These are phyloP conservation scores for Colletotrichum tanaceti DNA, from an alignment of 2,329 filamentous ascomycete species.

Conservation along the genomic window DNA sequence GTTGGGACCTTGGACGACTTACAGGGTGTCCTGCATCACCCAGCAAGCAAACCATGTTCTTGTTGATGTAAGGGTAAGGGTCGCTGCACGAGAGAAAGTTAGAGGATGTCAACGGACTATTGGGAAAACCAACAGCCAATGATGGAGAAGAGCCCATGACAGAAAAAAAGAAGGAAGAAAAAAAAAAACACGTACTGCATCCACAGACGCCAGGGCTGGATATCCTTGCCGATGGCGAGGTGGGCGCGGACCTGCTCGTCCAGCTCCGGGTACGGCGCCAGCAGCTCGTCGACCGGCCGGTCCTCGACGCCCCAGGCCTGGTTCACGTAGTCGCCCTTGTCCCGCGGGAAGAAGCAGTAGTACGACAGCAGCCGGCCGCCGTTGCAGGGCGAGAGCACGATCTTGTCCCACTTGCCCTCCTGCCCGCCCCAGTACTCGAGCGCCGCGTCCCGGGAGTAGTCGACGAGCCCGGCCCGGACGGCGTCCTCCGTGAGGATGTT, in stretches of 20 bases:
- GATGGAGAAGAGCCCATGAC: neutral
- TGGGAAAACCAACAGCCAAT: neutral
- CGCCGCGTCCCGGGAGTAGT: constrained; percentile 70
- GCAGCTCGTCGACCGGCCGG: constrained; percentile 66
- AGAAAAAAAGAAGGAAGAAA: neutral
- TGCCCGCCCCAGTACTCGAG: constrained; percentile 79
- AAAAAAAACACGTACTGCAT: constrained; percentile 61
- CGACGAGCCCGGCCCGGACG: constrained; percentile 67
- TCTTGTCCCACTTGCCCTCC: constrained; percentile 73
- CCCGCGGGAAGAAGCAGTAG: constrained; percentile 76
- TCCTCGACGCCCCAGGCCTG: constrained; percentile 70
- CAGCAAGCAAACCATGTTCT: constrained; percentile 65
- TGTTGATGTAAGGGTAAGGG: constrained; percentile 69
- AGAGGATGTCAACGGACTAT: too few species aligned
- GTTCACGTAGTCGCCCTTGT: constrained; percentile 68
- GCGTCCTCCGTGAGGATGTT: constrained; percentile 73
- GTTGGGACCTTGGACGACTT: constrained; percentile 41
- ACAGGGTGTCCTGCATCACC: constrained; percentile 76
- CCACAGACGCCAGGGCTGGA: constrained; percentile 75
- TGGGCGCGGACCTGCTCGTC: constrained; percentile 68
- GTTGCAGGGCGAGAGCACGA: constrained; percentile 77
- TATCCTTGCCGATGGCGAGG: constrained; percentile 69
- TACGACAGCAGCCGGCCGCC: constrained; percentile 73
- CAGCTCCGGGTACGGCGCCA: constrained; percentile 70
- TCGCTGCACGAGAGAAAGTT: constrained; percentile 7